A percentile compares a stretch with the other conserved stretches of the same genome.
These are phyloP conservation scores for Fusarium proliferatum DNA, from an alignment of 2,329 filamentous ascomycete species.

Conservation along the genomic window DNA sequence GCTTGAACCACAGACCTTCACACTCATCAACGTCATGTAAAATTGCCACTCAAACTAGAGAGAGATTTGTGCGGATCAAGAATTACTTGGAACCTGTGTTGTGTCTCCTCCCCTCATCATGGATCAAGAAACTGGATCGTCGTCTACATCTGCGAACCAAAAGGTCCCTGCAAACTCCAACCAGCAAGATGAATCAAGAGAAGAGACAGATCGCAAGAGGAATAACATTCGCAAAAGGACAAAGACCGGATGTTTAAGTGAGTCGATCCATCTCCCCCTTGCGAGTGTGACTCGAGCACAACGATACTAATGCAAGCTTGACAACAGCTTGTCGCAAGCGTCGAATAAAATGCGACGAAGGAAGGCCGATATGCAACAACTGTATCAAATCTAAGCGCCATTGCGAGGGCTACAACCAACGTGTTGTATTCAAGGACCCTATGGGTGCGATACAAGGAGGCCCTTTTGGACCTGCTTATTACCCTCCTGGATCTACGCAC, in stretches of 20 bases:
- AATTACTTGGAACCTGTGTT: conserved; percentile 3
- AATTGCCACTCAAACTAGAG: conserved; percentile 9
- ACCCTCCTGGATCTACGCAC: conserved; percentile 54
- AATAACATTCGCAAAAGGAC: conserved; percentile 74
- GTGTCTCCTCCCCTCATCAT: conserved; percentile 18
- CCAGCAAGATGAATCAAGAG: conserved; percentile 52
- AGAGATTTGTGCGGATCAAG: conserved; percentile 24
- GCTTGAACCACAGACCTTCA: conserved; percentile 1
- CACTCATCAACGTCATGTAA: conserved; percentile 38
- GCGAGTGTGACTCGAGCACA: background rate
- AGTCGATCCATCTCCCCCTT: conserved; percentile 49
- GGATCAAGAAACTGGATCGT: conserved; percentile 30
- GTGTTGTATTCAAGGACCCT: conserved; percentile 82
- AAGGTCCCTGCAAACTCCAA: conserved; percentile 47
- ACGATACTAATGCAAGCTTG: conserved; percentile 37
- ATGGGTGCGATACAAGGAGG: conserved; percentile 56
- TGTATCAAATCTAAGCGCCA: conserved; percentile 87
- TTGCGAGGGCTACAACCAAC: conserved; percentile 86
- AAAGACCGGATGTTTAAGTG: conserved; percentile 93
- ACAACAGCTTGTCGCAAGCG: conserved; percentile 85
- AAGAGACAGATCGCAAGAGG: conserved; percentile 60
- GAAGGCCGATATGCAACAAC: conserved; percentile 82
- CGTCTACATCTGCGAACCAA: conserved; percentile 10
- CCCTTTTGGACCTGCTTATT: conserved; percentile 56
- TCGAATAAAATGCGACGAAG: conserved; percentile 97